Evolutionary conservation across 2,329 filamentous ascomycete species (phyloP).

Genomic region (Elsinoe perseae): DNA sequence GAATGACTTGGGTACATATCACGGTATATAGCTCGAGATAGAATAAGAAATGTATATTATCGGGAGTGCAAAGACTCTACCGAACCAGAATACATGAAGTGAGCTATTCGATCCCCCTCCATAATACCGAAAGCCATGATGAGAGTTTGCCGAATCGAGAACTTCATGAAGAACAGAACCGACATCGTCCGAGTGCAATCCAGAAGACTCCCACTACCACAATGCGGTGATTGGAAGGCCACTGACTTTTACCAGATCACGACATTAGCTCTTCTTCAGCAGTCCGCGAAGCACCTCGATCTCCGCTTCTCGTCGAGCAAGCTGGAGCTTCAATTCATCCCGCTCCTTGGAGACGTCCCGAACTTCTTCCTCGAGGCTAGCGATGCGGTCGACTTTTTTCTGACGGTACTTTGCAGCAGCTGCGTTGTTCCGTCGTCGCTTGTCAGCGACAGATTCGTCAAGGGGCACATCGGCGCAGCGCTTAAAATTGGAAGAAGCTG

Average conservation of each 20-base stretch:
- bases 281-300: slow-evolving; percentile 42
- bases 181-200: slow-evolving; percentile 6
- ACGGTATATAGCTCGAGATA: background rate
- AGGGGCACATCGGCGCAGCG: background rate
- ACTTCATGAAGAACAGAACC: slow-evolving; percentile 4
- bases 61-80: background rate
- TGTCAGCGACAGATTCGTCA: slow-evolving; percentile 25
- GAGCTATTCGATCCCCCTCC: background rate
- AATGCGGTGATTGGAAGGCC: background rate
- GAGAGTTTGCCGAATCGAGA: slow-evolving; percentile 6
- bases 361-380: slow-evolving; percentile 50
- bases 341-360: slow-evolving; percentile 51
- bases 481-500: background rate
- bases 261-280: background rate
- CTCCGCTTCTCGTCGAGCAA: slow-evolving; percentile 57
- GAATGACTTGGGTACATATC: background rate
- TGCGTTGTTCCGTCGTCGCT: slow-evolving; percentile 58
- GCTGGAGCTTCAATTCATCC: slow-evolving; percentile 52
- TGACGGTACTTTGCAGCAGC: slow-evolving; percentile 61
- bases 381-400: slow-evolving; percentile 58
- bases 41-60: background rate
- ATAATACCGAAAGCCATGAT: background rate
- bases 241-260: background rate
- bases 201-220: no score
- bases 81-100: background rate